These are phyloP conservation scores for Eucalyptus leucophloia DNA, from an alignment of 345 rosid species.

Conservation along the genomic window DNA sequence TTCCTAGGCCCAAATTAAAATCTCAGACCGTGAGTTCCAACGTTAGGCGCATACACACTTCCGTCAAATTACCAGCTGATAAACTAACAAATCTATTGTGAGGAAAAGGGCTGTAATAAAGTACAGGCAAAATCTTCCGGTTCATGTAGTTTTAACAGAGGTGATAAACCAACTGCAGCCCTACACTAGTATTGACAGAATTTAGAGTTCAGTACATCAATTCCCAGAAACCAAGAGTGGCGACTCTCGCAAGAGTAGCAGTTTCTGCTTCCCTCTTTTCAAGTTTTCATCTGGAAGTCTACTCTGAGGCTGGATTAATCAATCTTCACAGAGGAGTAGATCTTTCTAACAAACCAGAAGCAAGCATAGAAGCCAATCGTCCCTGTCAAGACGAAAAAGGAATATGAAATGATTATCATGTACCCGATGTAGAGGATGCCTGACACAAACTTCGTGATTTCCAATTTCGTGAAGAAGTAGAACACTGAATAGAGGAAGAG, in stretches of 20 bases:
- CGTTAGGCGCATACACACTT: not conserved
- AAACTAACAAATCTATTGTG: not conserved
- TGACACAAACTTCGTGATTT: constrained; percentile 79
- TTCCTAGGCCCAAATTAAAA: not conserved
- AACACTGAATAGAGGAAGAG: constrained; percentile 92
- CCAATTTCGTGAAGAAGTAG: constrained; percentile 95
- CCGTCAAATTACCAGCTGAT: not conserved
- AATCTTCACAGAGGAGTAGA: constrained; percentile 89
- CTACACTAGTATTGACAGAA: not conserved
- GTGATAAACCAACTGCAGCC: not conserved
- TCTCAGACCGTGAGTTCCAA: not conserved
- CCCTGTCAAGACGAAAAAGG: constrained; percentile 91
- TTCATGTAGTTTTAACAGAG: not conserved
- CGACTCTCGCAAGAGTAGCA: not conserved
- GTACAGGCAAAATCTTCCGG: not conserved
- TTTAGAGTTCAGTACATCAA: not conserved
- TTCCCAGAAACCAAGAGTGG: not conserved
- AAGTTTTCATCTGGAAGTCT: not conserved
- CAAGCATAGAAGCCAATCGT: constrained; percentile 95
- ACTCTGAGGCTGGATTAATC: constrained; percentile 31
- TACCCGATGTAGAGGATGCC: constrained; percentile 92
- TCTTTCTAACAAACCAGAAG: constrained; percentile 95
- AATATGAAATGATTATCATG: constrained; percentile 77
- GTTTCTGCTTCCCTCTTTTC: not conserved
- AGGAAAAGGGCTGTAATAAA: not conserved